Base-by-base conservation (phyloP, 2,329 filamentous ascomycete species). In the Teratosphaeria epicoccoides region DNA sequence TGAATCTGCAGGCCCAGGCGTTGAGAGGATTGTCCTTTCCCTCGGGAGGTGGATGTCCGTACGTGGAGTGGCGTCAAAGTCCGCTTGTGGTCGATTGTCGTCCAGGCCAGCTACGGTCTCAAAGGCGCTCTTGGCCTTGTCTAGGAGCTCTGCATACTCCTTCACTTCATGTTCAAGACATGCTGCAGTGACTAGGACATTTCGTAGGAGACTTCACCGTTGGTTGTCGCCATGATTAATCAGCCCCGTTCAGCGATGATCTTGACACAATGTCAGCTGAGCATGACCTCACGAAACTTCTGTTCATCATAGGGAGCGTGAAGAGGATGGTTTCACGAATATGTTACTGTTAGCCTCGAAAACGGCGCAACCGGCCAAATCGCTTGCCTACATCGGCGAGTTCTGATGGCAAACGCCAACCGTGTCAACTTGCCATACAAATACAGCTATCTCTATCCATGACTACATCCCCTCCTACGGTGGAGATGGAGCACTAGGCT, bases 1-100 rank as follows among this genome's bases (percentile, higher is more conserved):
- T 65, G 47, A 67, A 71, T 47, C 59, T 66, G 69, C 70, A 73
- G 5, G 71, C 72, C 72, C 72, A 74, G 1, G 70, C 73, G 2
- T 67, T 66, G 29, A 70, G 60, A 4, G 61, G 53, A 43, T 74
- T 73, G 5, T 70, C 62, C 10, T 58, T 25, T n/a, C 52, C 57
- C 9, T 45, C 14, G 43, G 43, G 25, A 46, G 12, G 40, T 40
- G 47, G 26, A 40, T 40, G 20, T 23, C 4, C 14, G 3, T 24
- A 2, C 43, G 17, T 17, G 43, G 43, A 12, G 43, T 24, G 6
- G 25, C 11, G 4, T 11, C 23, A 11, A 23, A 24, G 43, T 24
- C 43, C 6, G 43, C 20, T 11, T 24, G 22, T 2, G 43, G 43
- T 25, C 24, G 20, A 17, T 46, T 6, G 20, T 46, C 43, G 9